Evolutionary conservation across 2,329 filamentous ascomycete species (phyloP).

Genomic region (Colletotrichum destructivum): DNA sequence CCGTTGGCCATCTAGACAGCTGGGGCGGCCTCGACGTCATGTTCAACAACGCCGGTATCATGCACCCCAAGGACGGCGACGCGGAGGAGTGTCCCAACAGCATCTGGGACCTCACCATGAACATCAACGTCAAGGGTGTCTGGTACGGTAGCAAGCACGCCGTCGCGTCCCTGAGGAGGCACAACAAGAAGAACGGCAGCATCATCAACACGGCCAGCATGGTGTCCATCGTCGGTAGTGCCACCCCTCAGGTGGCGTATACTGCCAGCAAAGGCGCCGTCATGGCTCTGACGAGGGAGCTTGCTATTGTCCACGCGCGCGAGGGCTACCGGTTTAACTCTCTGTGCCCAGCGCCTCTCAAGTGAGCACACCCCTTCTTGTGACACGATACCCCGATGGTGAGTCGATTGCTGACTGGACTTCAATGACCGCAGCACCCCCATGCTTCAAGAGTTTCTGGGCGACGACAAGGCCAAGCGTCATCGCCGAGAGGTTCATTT

Average conservation of each 20-base stretch:
- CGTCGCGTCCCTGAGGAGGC: constrained; percentile 82
- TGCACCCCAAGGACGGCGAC: constrained; percentile 87
- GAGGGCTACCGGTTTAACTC: constrained; percentile 93
- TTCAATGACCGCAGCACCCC: constrained; percentile 69
- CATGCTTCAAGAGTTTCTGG: constrained; percentile 92
- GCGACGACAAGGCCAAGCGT: constrained; percentile 87
- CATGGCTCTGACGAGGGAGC: constrained; percentile 88
- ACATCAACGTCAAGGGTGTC: constrained; percentile 97
- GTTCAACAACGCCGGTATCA: constrained; percentile 98
- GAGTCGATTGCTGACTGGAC: too few relatives aligned
- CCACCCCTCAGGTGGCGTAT: constrained; percentile 92
- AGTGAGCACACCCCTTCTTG: constrained; percentile 52
- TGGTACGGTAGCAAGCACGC: constrained; percentile 97
- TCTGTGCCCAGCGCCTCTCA: constrained; percentile 90
- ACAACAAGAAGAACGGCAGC: constrained; percentile 84
- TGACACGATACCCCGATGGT: too few relatives aligned
- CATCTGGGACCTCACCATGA: constrained; percentile 94
- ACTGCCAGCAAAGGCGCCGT: constrained; percentile 96
- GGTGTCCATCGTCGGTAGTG: constrained; percentile 88
- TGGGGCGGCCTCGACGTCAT: constrained; percentile 93
- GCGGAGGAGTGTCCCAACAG: constrained; percentile 88
- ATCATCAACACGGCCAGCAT: constrained; percentile 95
- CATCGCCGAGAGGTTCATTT: constrained; percentile 90
- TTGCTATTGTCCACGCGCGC: constrained; percentile 92
- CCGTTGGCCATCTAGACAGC: constrained; percentile 81